Percentiles rank a stretch among this genome's conserved stretches.
These are phyloP conservation scores for Corylus heterophylla DNA, from an alignment of 306 rosid species.

Conservation along the genomic window DNA sequence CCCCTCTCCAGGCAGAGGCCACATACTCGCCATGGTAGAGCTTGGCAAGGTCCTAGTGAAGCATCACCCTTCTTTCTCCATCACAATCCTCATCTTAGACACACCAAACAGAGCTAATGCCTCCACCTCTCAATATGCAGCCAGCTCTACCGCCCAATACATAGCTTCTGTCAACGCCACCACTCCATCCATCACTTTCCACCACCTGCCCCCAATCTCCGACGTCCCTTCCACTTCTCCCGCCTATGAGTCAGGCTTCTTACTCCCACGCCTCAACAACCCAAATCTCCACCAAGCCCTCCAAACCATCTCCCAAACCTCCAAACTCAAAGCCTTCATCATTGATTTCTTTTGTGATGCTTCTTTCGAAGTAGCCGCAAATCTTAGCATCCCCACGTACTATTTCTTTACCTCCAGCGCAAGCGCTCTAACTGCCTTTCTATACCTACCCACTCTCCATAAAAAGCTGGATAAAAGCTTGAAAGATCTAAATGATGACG, in stretches of 20 bases:
- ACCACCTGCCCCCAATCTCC: not conserved
- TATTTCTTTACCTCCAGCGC: not conserved
- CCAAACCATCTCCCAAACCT: not conserved
- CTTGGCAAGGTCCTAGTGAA: conserved; percentile 22
- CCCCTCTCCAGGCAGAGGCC: conserved; percentile 24
- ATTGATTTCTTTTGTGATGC: not conserved
- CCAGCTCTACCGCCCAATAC: not conserved
- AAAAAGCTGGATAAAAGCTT: not conserved
- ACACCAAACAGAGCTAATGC: not conserved
- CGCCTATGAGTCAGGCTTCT: too few species aligned
- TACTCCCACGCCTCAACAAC: not conserved
- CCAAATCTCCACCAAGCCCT: not conserved
- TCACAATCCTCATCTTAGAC: not conserved
- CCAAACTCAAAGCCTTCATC: conserved; percentile 8
- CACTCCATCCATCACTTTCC: not conserved
- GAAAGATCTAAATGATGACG: not conserved
- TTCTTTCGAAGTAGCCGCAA: conserved; percentile 1
- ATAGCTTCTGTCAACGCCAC: not conserved
- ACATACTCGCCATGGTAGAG: conserved; percentile 28
- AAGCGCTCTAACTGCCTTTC: not conserved
- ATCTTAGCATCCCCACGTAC: not conserved
- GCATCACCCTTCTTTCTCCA: conserved; percentile 4
- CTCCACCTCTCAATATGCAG: not conserved
- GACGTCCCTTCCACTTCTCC: not conserved
- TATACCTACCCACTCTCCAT: not conserved